phyloP scores from a whole-genome alignment of 2,329 filamentous ascomycete genomes.

The Westerdykella aurantiaca region DNA sequence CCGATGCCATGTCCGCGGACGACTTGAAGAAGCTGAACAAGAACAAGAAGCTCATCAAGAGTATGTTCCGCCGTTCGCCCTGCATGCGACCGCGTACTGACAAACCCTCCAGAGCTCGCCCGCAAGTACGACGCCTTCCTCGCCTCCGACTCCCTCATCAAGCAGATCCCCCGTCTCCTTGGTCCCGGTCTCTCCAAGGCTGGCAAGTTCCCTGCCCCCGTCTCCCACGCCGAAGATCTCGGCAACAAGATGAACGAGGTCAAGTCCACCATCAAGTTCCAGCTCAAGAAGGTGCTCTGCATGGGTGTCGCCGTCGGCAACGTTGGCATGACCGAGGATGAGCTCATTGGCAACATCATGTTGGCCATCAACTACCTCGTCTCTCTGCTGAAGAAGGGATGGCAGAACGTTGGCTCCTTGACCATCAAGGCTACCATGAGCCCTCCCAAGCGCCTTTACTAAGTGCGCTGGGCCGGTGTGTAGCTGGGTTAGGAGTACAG shows the following conservation, averaged over 20 bases:
- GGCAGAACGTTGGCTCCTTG: slow-evolving; percentile 99
- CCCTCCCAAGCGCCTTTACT: slow-evolving; percentile 96
- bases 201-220: slow-evolving; percentile 98
- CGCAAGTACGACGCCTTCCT: slow-evolving; percentile 99
- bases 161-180: slow-evolving; percentile 99
- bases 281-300: slow-evolving; percentile 99
- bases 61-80: slow-evolving; percentile 2
- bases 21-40: slow-evolving; percentile 99
- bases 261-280: slow-evolving; percentile 99
- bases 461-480: slow-evolving; percentile 41
- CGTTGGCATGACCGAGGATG: slow-evolving; percentile 93
- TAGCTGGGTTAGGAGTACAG: neutral
- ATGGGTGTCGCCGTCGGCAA: slow-evolving; percentile 99
- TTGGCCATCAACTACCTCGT: slow-evolving; percentile 99
- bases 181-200: slow-evolving; percentile 63
- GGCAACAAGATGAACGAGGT: slow-evolving; percentile 95
- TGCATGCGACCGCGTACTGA: neutral
- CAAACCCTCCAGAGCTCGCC: slow-evolving; percentile 60
- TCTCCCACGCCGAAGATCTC: slow-evolving; percentile 95
- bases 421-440: slow-evolving; percentile 99
- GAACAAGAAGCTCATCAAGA: slow-evolving; percentile 99
- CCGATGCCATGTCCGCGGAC: slow-evolving; percentile 97
- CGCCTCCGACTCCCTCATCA: slow-evolving; percentile 95
- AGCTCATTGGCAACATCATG: slow-evolving; percentile 98
- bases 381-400: slow-evolving; percentile 99